These are phyloP conservation scores for Termitomyces sp. DNA, from an alignment of 768 basidiomycete genomes.

Conservation along the genomic window DNA sequence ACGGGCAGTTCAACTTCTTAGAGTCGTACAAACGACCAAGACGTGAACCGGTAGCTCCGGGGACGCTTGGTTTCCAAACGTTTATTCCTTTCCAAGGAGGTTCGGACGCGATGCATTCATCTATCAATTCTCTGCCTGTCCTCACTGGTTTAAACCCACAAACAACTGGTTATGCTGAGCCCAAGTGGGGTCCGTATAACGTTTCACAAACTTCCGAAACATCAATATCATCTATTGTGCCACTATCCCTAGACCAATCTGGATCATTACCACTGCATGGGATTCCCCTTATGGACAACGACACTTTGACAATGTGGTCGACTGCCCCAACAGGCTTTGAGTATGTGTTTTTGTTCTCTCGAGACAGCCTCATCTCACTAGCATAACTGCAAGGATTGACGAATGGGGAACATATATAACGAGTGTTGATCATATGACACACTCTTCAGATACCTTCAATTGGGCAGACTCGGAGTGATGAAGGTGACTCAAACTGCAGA, in stretches of 20 bases:
- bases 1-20: slow-evolving; percentile 36
- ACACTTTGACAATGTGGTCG: slow-evolving; percentile 62
- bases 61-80: neutral
- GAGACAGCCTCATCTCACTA: neutral
- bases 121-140: neutral
- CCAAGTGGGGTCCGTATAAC: slow-evolving; percentile 1
- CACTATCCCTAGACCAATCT: neutral
- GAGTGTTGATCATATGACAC: slow-evolving; percentile 31
- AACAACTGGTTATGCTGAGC: neutral
- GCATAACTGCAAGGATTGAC: slow-evolving; percentile 25
- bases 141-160: neutral
- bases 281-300: slow-evolving; percentile 37
- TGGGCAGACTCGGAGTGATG: neutral
- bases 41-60: neutral
- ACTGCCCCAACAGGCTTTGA: slow-evolving; percentile 56
- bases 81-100: neutral
- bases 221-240: neutral
- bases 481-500: neutral
- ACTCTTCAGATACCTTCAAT: slow-evolving; percentile 7
- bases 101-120: neutral
- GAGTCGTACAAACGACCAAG: slow-evolving; percentile 20
- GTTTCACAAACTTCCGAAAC: neutral
- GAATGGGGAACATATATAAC: slow-evolving; percentile 42
- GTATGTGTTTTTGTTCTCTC: slow-evolving; percentile 32
- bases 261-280: slow-evolving; percentile 11